Base-by-base conservation (phyloP, 2,329 filamentous ascomycete species). In the Geoglossum cookeanum region DNA sequence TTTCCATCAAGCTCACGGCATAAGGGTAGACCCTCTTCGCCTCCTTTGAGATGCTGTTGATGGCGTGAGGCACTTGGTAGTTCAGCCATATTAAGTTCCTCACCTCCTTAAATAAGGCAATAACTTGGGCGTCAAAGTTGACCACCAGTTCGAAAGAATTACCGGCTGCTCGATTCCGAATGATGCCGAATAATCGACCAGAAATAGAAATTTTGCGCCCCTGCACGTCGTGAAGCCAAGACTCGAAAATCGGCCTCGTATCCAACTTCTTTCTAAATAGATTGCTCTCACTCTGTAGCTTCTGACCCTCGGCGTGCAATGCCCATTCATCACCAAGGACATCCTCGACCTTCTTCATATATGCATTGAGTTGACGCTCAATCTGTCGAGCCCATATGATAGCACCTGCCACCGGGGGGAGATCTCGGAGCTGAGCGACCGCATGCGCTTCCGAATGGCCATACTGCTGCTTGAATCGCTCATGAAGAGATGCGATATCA, bases 331-430 rank as follows among this genome's bases (percentile, higher is more conserved):
- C 83, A 55, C 92, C 92, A 27, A 99, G 79, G 42, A 99, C 92
- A 63, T 95, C 88, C 68, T 97, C 94, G n/a, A 99, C 91, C 69
- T 96, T 96, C 67, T 89, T 87, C 89, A 99, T 96, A 69, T 98
- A 98, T 9, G 84, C 86, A 65, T 96, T 85, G 8, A 98, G 80
- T 69, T 98, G 92, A 39, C 88, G 83, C 72, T 98, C 91, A 60
- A 99, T 98, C 70, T 98, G 92, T 48, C 88, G 84, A 29, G 91
- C 91, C 86, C 92, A 97, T 56, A 98, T 94, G 63, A 99, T 96
- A 39, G 91, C 91, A 58, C 92, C 94, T 3, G 92, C 94, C 0
- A 98, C 90, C 0, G 94, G 92, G 0, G 92, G 92, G 15, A 98
- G 75, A 70, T 99, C 92, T 60, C 91, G 89, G 58, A 99, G 77